These are phyloP conservation scores for Tricholoma terreum DNA, from an alignment of 768 basidiomycete genomes.

Conservation along the genomic window DNA sequence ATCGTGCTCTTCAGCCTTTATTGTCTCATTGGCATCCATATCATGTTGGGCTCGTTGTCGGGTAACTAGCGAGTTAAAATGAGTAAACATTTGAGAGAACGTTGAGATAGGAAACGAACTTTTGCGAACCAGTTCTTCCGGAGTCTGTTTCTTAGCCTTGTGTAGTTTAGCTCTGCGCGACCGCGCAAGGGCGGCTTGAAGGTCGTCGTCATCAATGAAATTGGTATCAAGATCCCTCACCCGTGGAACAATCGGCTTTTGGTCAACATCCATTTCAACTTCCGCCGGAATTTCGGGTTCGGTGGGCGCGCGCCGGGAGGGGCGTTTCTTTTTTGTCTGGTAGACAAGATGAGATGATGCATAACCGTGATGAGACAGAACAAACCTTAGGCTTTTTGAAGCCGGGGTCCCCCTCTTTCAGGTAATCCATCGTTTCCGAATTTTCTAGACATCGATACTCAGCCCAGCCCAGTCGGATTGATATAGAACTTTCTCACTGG, in stretches of 20 bases:
- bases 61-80: slow-evolving; percentile 47
- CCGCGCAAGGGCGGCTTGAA: slow-evolving; percentile 88
- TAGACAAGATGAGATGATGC: slow-evolving; percentile 4
- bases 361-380: not conserved
- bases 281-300: slow-evolving; percentile 47
- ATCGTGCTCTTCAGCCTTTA: slow-evolving; percentile 48
- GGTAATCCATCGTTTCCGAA: slow-evolving; percentile 79
- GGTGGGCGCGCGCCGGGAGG: slow-evolving; percentile 61
- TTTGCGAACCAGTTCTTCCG: slow-evolving; percentile 78
- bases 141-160: slow-evolving; percentile 70
- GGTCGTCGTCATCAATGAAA: slow-evolving; percentile 97
- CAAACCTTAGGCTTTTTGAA: slow-evolving; percentile 93
- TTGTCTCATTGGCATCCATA: slow-evolving; percentile 34
- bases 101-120: slow-evolving; percentile 43
- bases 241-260: slow-evolving; percentile 63
- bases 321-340: slow-evolving; percentile 92
- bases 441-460: slow-evolving; percentile 57
- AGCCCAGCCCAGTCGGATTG: slow-evolving; percentile 8
- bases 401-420: slow-evolving; percentile 86
- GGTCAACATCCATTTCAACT: slow-evolving; percentile 78
- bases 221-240: slow-evolving; percentile 77
- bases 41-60: slow-evolving; percentile 58
- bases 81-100: slow-evolving; percentile 1
- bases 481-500: slow-evolving; percentile 54
- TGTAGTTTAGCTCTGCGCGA: slow-evolving; percentile 79